Conservation (phyloP, 352 stramenopile genomes). For the Phytopythium chamaehyphon region DNA sequence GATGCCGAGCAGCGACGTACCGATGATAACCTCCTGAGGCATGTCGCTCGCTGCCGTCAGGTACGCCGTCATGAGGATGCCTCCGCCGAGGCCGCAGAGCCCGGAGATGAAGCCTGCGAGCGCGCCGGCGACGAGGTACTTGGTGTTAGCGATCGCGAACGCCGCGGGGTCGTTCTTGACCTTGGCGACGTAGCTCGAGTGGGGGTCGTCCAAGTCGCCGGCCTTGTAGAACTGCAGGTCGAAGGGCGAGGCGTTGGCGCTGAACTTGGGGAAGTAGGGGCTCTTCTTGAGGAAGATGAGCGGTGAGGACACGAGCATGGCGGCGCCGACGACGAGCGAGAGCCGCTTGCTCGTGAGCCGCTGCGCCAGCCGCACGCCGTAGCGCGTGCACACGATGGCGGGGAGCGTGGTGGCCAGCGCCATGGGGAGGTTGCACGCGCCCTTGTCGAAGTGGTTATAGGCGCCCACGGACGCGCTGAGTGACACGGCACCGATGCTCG, state of each 20-base stretch:
- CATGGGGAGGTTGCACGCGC: conserved; percentile 74
- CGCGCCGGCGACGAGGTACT: conserved; percentile 73
- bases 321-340: conserved; percentile 66
- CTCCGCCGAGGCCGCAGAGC: conserved; percentile 74
- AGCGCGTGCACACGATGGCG: conserved; percentile 70
- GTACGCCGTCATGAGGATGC: conserved; percentile 86
- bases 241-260: conserved; percentile 37
- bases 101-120: conserved; percentile 82
- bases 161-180: conserved; percentile 28
- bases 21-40: conserved; percentile 79
- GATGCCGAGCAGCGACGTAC: conserved; percentile 79
- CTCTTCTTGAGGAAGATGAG: conserved; percentile 85
- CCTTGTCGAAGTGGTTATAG: conserved; percentile 65
- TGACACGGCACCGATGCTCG: conserved; percentile 75
- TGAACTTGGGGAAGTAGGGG: conserved; percentile 73
- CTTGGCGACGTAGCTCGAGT: conserved; percentile 38
- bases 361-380: conserved; percentile 75
- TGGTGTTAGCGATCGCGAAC: conserved; percentile 59
- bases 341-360: conserved; percentile 69
- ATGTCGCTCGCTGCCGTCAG: conserved; percentile 84
- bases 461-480: conserved; percentile 60
- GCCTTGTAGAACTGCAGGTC: conserved; percentile 72
- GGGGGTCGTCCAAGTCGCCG: conserved; percentile 4
- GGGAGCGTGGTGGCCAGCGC: conserved; percentile 68
- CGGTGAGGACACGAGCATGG: conserved; percentile 75